These are phyloP conservation scores for Eucalyptus curtisii DNA, from an alignment of 345 rosid species.

Conservation along the genomic window DNA sequence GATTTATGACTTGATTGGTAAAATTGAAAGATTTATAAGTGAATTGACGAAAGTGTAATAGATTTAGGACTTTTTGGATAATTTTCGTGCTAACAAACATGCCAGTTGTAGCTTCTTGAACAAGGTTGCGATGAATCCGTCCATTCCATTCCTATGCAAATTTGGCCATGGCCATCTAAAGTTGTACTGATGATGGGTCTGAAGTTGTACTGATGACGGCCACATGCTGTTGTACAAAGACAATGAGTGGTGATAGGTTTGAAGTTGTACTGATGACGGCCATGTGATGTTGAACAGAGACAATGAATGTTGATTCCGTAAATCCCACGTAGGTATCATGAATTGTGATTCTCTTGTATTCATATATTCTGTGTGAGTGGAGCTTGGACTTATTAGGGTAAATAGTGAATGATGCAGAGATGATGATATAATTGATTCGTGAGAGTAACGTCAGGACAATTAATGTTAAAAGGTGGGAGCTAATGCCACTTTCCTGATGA, in stretches of 20 bases:
- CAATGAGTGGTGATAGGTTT: neutral
- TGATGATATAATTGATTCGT: neutral
- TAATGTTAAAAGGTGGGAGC: rapidly evolving
- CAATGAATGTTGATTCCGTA: neutral
- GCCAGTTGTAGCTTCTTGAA: too few species aligned
- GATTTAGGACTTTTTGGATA: too few species aligned
- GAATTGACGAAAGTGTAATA: too few species aligned
- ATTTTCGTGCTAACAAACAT: too few species aligned
- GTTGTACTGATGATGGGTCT: too few species aligned
- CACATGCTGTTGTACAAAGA: rapidly evolving
- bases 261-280: too few species aligned
- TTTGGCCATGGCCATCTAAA: too few species aligned
- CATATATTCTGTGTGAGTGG: neutral
- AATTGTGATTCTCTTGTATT: neutral
- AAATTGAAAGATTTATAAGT: rapidly evolving
- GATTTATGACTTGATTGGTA: rapidly evolving
- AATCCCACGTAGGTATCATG: neutral
- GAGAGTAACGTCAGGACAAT: rapidly evolving
- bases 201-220: too few species aligned
- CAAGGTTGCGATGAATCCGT: too few species aligned
- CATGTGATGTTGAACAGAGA: too few species aligned
- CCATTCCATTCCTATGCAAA: too few species aligned
- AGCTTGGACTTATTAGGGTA: neutral
- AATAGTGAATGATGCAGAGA: neutral
- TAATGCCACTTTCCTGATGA: neutral